Evolutionary conservation across 441 rosid genomes (phyloP).

Genomic region (Mallotus japonicus): DNA sequence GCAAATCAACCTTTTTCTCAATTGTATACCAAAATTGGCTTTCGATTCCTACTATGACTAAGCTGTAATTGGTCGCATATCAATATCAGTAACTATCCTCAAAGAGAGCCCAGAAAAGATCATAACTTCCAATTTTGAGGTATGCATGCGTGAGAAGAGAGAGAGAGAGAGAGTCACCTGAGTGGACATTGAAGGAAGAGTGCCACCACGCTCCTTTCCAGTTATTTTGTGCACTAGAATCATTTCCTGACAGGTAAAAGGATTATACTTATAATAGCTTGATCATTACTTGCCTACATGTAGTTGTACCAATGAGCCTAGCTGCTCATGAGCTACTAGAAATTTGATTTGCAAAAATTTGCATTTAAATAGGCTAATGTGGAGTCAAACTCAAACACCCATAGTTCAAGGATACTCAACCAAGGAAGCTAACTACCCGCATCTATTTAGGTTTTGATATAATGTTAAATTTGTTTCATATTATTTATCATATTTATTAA

Average conservation of each 20-base stretch:
- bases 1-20: background rate
- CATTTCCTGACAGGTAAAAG: constrained; percentile 57
- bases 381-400: background rate
- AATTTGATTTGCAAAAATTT: background rate
- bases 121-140: background rate
- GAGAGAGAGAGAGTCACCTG: constrained; percentile 47
- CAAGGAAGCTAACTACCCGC: background rate
- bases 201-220: constrained; percentile 99
- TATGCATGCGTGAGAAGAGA: too few species aligned
- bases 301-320: background rate
- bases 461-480: background rate
- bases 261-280: background rate
- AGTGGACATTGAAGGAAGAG: constrained; percentile 57
- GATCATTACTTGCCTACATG: background rate
- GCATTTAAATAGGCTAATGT: background rate
- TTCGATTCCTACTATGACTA: background rate
- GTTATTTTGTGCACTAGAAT: constrained; percentile 82
- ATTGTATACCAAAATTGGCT: background rate
- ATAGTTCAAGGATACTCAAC: too few species aligned
- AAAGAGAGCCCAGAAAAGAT: too few species aligned
- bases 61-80: constrained; percentile 2
- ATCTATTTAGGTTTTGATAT: background rate
- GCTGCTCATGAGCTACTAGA: background rate
- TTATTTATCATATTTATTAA: background rate
- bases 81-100: background rate